Base-by-base conservation (phyloP, 2,329 filamentous ascomycete species). In the Curvularia sp. region DNA sequence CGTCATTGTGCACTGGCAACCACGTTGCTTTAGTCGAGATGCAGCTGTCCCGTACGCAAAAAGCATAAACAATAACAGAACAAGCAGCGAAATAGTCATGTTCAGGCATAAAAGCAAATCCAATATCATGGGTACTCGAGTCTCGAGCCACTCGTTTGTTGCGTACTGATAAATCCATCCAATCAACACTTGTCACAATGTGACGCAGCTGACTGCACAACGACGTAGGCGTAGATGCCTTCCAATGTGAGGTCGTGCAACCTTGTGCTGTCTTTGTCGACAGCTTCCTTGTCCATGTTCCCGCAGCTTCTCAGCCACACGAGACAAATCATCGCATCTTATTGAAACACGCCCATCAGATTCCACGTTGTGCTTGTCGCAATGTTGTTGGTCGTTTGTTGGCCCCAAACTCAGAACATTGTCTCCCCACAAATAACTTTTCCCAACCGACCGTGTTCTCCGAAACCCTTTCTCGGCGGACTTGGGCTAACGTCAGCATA, bases 131-230 rank as follows among this genome's bases (percentile, higher is more conserved):
- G 49, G 43, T 43, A 58, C 60, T 56, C 56, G 55, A 49, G 55
- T 27, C 55, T 62, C 50, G 65, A 62, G 59, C 60, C 59, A 61
- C 53, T 57, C 49, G 61, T 60, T 65, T 57, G 60, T 38, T 57
- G 56, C 39, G 36, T 45, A 39, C 55, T 60, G 53, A 57, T 61
- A 46, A 47, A 57, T 34, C 60, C 49, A 49, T 50, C 57, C 57
- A 48, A 51, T 49, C 36, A 54, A 54, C 57, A 23, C 19, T 45
- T 43, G 59, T 65, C 58, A 43, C 53, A 46, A 21, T 41, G 46
- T 65, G 60, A 60, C 57, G 60, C 58, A 47, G 41, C 32, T 32
- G 46, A 28, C 49, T 58, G 49, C 45, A 50, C 42, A 15, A 30
- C 56, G 39, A 61, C 56, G 56, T 56, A 56, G 39, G 52, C 53